Conservation (phyloP, 352 stramenopile species). For the Globisporangium spinosum region DNA sequence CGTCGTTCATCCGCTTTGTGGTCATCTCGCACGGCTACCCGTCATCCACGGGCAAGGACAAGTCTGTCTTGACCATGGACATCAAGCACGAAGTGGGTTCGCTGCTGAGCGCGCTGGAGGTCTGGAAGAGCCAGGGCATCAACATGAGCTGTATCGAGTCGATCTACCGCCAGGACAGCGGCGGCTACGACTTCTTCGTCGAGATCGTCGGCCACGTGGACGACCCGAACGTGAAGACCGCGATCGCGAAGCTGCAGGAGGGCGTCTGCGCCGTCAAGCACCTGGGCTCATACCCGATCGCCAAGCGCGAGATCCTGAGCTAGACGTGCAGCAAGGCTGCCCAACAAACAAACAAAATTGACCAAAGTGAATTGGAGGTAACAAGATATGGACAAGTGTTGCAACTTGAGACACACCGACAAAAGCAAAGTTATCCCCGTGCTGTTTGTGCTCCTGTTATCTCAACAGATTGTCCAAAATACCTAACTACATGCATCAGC, state of each 20-base stretch:
- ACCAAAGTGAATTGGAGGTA: neutral
- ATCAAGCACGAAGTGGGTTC: conserved; percentile 88
- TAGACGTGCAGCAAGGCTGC: conserved; percentile 16
- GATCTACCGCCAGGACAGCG: conserved; percentile 70
- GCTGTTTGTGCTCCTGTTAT: neutral
- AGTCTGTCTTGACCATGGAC: conserved; percentile 81
- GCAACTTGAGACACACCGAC: no score
- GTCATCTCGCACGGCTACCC: conserved; percentile 66
- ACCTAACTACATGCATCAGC: neutral
- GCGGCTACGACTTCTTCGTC: conserved; percentile 85
- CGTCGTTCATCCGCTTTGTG: conserved; percentile 69
- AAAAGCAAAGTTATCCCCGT: neutral
- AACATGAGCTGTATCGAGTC: conserved; percentile 86
- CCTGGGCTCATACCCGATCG: conserved; percentile 75
- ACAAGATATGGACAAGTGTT: neutral
- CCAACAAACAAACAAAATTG: neutral
- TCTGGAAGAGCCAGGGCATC: conserved; percentile 78
- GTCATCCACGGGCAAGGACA: conserved; percentile 70
- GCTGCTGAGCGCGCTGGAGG: conserved; percentile 67
- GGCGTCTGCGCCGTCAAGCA: conserved; percentile 66
- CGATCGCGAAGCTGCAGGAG: conserved; percentile 48
- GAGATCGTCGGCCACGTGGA: conserved; percentile 79
- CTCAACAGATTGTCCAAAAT: neutral
- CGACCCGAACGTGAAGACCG: conserved; percentile 53
- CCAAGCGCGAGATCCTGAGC: conserved; percentile 43